A percentile compares a stretch with the other conserved stretches of the same genome.
Evolutionary conservation across 2,329 filamentous ascomycete species (phyloP).

Genomic region (Aspergillus piperis): DNA sequence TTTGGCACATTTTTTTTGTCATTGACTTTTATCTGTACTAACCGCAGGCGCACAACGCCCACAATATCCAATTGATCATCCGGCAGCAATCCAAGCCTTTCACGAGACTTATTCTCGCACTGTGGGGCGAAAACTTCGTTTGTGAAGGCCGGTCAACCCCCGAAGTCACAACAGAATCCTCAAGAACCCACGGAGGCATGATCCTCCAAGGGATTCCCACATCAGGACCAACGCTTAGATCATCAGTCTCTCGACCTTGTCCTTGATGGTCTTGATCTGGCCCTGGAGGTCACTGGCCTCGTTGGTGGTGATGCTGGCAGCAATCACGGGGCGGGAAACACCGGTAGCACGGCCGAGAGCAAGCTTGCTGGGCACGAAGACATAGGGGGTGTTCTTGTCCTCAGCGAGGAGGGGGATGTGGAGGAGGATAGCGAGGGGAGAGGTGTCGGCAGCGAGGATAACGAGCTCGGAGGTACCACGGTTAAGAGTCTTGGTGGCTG

Average conservation of each 20-base stretch:
- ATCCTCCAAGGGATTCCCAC: not conserved
- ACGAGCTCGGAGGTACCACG: slow-evolving; percentile 88
- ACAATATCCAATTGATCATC: too few relatives aligned
- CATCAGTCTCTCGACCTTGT: slow-evolving; percentile 93
- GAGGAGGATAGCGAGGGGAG: slow-evolving; percentile 81
- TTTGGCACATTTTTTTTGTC: too few relatives aligned
- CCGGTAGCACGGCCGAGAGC: slow-evolving; percentile 86
- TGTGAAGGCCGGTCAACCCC: not conserved
- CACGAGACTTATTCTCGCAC: too few relatives aligned
- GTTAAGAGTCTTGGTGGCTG: slow-evolving; percentile 81
- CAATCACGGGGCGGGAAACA: slow-evolving; percentile 85
- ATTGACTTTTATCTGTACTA: too few relatives aligned
- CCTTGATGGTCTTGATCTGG: slow-evolving; percentile 85
- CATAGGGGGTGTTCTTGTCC: slow-evolving; percentile 70
- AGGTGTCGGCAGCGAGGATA: slow-evolving; percentile 84
- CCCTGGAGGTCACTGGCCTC: slow-evolving; percentile 82
- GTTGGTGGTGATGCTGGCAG: slow-evolving; percentile 86
- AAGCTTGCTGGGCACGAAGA: slow-evolving; percentile 76
- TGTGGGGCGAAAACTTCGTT: too few relatives aligned
- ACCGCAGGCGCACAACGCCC: too few relatives aligned
- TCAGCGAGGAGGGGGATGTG: slow-evolving; percentile 88
- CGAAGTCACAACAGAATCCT: not conserved
- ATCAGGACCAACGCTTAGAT: slow-evolving; percentile 61
- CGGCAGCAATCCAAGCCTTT: too few relatives aligned
- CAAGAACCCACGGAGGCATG: not conserved